Conservation (phyloP, 371 early-diverging fungal species). For the Fennellomyces sp. region DNA sequence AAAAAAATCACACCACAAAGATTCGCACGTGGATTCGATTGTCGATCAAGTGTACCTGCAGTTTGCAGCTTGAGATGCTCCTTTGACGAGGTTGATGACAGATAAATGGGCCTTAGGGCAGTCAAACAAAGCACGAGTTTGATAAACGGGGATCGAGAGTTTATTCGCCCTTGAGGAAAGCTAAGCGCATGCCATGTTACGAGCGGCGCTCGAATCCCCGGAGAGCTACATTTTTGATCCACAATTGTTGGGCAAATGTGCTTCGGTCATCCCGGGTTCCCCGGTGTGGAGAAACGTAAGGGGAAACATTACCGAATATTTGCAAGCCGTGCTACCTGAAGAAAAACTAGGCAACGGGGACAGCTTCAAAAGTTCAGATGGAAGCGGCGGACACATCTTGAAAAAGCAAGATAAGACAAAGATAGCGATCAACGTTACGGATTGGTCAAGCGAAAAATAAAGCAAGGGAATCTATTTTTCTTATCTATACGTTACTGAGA, state of each 20-base stretch:
- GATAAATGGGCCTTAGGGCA: conserved; percentile 40
- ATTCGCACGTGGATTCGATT: conserved; percentile 63
- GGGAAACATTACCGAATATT: conserved; percentile 19
- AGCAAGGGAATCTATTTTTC: too few species aligned
- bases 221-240: conserved; percentile 23
- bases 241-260: conserved; percentile 26
- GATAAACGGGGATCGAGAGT: conserved; percentile 51
- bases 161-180: conserved; percentile 48
- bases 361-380: conserved; percentile 43
- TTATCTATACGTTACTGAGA: too few species aligned
- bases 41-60: conserved; percentile 39
- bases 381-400: conserved; percentile 36
- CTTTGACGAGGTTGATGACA: conserved; percentile 39
- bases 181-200: conserved; percentile 55
- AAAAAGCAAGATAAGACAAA: conserved; percentile 32
- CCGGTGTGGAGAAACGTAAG: conserved; percentile 15
- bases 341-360: conserved; percentile 45
- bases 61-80: conserved; percentile 54
- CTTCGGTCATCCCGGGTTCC: conserved; percentile 6
- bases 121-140: conserved; percentile 52
- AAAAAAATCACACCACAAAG: conserved; percentile 55
- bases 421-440: conserved; percentile 51
- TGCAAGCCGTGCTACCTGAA: conserved; percentile 31
- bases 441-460: conserved; percentile 33
- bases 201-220: conserved; percentile 48